A percentile compares a stretch with the other conserved stretches of the same genome.
phyloP scores from a whole-genome alignment of 352 stramenopile genomes.

The Globisporangium okanoganense region DNA sequence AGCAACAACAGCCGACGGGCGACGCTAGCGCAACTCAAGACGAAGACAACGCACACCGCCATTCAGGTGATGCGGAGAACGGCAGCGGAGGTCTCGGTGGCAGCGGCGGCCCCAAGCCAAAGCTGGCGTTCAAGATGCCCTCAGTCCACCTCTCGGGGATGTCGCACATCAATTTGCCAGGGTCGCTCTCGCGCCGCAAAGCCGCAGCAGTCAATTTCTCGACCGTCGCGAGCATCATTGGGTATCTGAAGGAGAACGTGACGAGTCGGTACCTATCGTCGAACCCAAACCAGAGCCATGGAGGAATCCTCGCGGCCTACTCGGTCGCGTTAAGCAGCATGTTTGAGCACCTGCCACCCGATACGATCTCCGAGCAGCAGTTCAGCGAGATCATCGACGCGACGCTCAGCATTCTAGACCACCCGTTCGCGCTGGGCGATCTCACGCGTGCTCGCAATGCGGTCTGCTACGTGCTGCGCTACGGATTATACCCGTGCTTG shows the following conservation, averaged over 20 bases:
- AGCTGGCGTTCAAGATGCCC: conserved; percentile 68
- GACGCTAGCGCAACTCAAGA: conserved; percentile 22
- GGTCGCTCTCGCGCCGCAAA: conserved; percentile 52
- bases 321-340: conserved; percentile 72
- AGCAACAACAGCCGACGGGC: neutral
- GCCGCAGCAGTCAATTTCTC: conserved; percentile 58
- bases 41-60: conserved; percentile 21
- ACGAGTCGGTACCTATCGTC: conserved; percentile 48
- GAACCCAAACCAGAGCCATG: conserved; percentile 50
- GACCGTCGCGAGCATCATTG: conserved; percentile 65
- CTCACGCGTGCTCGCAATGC: conserved; percentile 77
- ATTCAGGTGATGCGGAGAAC: conserved; percentile 15
- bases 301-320: conserved; percentile 66
- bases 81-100: conserved; percentile 3
- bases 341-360: conserved; percentile 64
- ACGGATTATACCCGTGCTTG: conserved; percentile 52
- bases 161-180: conserved; percentile 39
- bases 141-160: conserved; percentile 58
- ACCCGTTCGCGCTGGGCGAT: conserved; percentile 66
- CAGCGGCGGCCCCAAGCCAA: conserved; percentile 32
- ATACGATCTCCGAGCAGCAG: conserved; percentile 56
- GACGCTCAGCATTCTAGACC: conserved; percentile 61
- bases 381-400: conserved; percentile 69
- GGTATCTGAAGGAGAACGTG: conserved; percentile 79
- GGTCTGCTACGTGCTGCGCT: conserved; percentile 70